Evolutionary conservation across 176 grass and related monocot species (phyloP).

Genomic region (Bonia amplexicaulis): DNA sequence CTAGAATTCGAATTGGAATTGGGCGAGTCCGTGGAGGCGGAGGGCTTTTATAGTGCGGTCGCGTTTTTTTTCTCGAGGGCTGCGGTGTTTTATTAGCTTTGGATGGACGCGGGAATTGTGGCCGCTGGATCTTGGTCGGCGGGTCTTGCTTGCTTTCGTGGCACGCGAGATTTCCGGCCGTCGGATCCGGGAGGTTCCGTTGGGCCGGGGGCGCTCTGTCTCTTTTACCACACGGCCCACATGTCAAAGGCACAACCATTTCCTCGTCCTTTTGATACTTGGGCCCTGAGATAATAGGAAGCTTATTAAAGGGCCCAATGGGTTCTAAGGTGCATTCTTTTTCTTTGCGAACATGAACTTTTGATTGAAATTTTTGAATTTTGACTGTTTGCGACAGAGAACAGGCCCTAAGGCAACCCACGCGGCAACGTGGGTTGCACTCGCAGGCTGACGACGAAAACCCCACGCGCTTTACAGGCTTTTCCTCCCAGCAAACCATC

Average conservation of each 20-base stretch:
- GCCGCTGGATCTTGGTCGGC: constrained; percentile 42
- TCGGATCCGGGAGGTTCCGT: constrained; percentile 23
- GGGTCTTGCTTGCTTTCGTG: constrained; percentile 40
- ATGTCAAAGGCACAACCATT: neutral
- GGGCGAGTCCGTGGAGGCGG: constrained; percentile 31
- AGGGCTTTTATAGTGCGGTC: constrained; percentile 39
- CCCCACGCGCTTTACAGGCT: too few relatives aligned
- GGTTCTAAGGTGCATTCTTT: too few relatives aligned
- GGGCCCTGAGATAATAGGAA: neutral
- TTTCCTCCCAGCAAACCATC: too few relatives aligned
- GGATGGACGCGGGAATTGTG: constrained; percentile 50
- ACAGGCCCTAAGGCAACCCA: too few relatives aligned
- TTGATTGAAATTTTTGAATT: too few relatives aligned
- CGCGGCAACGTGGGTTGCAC: too few relatives aligned
- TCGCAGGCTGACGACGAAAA: too few relatives aligned
- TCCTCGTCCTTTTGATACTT: neutral
- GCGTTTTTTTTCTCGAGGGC: neutral
- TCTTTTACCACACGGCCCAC: too few relatives aligned
- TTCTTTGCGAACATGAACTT: too few relatives aligned
- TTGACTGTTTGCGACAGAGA: too few relatives aligned
- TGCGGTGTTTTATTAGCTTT: constrained; percentile 46
- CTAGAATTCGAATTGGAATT: constrained; percentile 46
- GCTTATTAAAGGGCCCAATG: neutral
- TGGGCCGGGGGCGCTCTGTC: neutral
- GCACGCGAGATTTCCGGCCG: constrained; percentile 45